Evolutionary conservation across 2,329 filamentous ascomycete species (phyloP), one percentile per base, ranked within the genome.

Genomic region (Colletotrichum lindemuthianum): DNA sequence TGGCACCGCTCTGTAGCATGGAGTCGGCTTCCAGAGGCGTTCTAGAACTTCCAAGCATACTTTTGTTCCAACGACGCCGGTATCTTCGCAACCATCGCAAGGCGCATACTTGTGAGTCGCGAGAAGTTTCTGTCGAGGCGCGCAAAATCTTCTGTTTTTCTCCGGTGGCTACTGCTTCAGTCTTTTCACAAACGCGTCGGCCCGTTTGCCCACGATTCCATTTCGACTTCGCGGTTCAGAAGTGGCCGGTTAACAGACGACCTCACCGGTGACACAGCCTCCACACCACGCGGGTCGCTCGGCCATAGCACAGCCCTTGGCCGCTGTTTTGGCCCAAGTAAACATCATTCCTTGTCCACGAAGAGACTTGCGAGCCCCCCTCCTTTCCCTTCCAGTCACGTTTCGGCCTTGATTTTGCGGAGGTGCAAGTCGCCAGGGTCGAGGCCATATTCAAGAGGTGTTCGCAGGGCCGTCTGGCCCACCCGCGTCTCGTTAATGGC

Each of bases 1-100:
- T 76, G 72, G 71, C 70, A 75, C 67, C 61, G 69, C 68, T 65
- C 70, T 70, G 72, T 64, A 64, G 65, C 59, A 67, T 64, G 68
- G 70, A 69, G 67, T 68, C 64, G 68, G 40, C 36, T 47, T 54
- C 39, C 44, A 36, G 34, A 49, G 48, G 43, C 34, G 34, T 59
- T 41, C 60, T 45, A 15, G 43, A 59, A 59, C 33, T 6, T 10
- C 24, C 36, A 40, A 36, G 44, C 24, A 10, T 24, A 39, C 57
- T 48, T 63, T 67, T 67, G 65, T 65, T n/a, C 33, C n/a, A 2
- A 39, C 24, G 24, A 24, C 24, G 3, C 24, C 24, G 24, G 5
- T 24, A 5, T 4, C 24, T 24, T 24, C 24, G 24, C 24, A 24
- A 24, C 24, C 24, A 24, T 3, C 24, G 24, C 24, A 24, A 24